Percentiles rank a stretch among this genome's conserved stretches.
Conservation (phyloP, 208 protist genomes). For the Naegleria lovaniensis region DNA sequence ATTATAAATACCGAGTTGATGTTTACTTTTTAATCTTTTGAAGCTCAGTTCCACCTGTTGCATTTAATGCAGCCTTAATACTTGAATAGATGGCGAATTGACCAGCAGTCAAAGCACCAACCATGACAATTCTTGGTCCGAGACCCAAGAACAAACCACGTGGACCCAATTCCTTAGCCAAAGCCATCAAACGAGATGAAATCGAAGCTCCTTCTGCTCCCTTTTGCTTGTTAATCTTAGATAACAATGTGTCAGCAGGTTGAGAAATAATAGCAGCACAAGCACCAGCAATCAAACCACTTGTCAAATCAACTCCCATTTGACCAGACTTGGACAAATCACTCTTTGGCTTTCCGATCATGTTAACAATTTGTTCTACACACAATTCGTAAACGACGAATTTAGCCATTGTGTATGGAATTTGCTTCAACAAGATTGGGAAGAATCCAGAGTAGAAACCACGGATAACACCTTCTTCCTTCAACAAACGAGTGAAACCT, state of each 20-base stretch:
- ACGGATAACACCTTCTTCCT: conserved; percentile 26
- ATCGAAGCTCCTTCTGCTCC: conserved; percentile 65
- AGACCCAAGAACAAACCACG: conserved; percentile 74
- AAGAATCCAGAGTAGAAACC: conserved; percentile 33
- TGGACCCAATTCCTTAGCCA: conserved; percentile 65
- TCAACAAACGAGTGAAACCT: conserved; percentile 26
- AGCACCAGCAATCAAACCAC: conserved; percentile 86
- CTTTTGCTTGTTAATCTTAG: conserved; percentile 72
- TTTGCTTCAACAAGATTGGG: conserved; percentile 57
- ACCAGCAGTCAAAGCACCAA: conserved; percentile 87
- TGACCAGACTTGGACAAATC: background rate
- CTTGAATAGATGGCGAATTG: conserved; percentile 89
- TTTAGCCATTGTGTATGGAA: conserved; percentile 78
- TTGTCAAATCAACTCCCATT: conserved; percentile 76
- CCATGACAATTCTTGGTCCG: conserved; percentile 88
- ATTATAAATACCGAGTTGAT: too few species aligned
- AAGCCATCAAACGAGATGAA: conserved; percentile 39
- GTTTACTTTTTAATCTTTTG: background rate
- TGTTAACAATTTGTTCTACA: conserved; percentile 54
- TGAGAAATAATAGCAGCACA: conserved; percentile 89
- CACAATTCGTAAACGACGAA: conserved; percentile 62
- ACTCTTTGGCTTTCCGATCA: conserved; percentile 28
- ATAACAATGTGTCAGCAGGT: conserved; percentile 86
- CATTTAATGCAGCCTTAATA: background rate
- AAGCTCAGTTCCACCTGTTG: background rate